phyloP scores from a whole-genome alignment of 768 basidiomycete species.

The Boletus reticuloceps region DNA sequence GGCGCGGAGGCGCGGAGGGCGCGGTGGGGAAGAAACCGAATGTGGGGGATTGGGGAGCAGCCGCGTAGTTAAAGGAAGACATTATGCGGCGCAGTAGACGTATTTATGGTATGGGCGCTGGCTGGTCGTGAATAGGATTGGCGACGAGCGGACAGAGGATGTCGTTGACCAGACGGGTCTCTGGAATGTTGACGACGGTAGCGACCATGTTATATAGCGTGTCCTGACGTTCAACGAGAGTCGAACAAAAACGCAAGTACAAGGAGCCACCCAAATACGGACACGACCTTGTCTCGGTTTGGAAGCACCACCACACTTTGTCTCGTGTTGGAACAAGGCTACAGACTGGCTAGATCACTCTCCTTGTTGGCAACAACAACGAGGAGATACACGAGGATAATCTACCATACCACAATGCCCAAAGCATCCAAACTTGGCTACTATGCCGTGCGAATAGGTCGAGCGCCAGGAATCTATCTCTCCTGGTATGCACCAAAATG shows the following conservation, averaged over 20 bases:
- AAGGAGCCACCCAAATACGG: constrained; percentile 25
- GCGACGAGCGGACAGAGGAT: background rate
- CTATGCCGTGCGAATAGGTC: constrained; percentile 75
- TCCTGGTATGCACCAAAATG: constrained; percentile 57
- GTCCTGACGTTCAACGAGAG: background rate
- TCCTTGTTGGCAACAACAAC: background rate
- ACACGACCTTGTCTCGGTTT: constrained; percentile 18
- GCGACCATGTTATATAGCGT: constrained; percentile 28
- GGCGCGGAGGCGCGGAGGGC: constrained; percentile 50
- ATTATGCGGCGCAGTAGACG: constrained; percentile 24
- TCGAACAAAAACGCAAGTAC: constrained; percentile 15
- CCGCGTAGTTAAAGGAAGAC: constrained; percentile 43
- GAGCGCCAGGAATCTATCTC: constrained; percentile 59
- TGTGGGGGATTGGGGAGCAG: constrained; percentile 50
- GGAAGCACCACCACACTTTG: constrained; percentile 12
- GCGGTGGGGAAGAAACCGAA: constrained; percentile 59
- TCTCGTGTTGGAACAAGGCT: constrained; percentile 19
- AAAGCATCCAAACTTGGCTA: constrained; percentile 46
- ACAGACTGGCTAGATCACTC: too few relatives aligned
- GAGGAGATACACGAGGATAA: background rate
- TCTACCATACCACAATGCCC: constrained; percentile 28
- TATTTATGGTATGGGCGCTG: too few relatives aligned
- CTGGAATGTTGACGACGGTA: constrained; percentile 2
- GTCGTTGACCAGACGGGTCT: constrained; percentile 12
- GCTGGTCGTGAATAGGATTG: background rate